These are phyloP conservation scores for Plasmodiophora brassicae DNA, from an alignment of 208 protist species.

Conservation along the genomic window DNA sequence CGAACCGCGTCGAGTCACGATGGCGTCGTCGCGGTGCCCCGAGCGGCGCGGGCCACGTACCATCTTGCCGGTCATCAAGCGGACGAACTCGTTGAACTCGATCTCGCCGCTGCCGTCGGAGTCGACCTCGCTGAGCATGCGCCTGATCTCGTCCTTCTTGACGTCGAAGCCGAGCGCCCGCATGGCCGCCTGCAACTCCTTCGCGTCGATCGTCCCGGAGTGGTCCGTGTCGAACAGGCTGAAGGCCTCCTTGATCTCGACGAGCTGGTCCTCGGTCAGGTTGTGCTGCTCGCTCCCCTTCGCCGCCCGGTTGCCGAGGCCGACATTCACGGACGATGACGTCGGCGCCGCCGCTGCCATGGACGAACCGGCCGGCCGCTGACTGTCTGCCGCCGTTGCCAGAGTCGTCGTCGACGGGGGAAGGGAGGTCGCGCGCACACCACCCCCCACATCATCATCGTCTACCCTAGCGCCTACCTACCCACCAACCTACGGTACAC, in stretches of 20 bases:
- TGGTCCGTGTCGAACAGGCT: conserved; percentile 64
- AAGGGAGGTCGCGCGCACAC: no score
- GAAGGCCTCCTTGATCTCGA: conserved; percentile 66
- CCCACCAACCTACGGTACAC: no score
- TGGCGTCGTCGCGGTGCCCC: background rate
- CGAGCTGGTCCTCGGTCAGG: conserved; percentile 62
- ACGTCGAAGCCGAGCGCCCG: conserved; percentile 62
- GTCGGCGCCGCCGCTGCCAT: no score
- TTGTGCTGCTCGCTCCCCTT: no score
- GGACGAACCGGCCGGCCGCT: no score
- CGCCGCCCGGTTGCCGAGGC: no score
- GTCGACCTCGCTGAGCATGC: conserved; percentile 61
- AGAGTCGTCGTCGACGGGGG: no score
- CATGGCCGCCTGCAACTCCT: conserved; percentile 62
- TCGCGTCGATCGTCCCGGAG: conserved; percentile 58
- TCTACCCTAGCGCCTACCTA: no score
- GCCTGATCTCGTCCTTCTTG: conserved; percentile 59
- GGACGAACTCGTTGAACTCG: conserved; percentile 45
- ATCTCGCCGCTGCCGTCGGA: conserved; percentile 56
- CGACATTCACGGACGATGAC: no score
- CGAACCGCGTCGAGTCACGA: no score
- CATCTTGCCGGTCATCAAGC: conserved; percentile 49
- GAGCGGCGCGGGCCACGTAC: background rate
- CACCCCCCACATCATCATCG: no score
- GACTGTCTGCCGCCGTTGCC: no score